Conservation (phyloP, 768 basidiomycete species). For the Botryobasidium botryosum region DNA sequence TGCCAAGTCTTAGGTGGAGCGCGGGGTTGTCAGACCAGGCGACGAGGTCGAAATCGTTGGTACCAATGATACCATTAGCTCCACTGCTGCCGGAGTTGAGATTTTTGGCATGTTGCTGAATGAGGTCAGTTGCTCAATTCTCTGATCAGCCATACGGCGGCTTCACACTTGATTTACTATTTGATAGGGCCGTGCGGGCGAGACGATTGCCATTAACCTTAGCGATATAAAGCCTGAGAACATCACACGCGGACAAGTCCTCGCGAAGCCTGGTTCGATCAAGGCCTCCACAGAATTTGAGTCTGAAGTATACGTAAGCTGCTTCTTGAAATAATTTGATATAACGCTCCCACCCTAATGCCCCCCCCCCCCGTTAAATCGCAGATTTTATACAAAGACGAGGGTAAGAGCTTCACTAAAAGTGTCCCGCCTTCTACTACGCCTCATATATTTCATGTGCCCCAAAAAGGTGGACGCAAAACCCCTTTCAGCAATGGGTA, state of each 20-base stretch:
- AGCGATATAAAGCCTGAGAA: constrained; percentile 97
- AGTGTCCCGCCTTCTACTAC: no score
- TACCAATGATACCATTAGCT: constrained; percentile 64
- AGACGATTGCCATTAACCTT: constrained; percentile 96
- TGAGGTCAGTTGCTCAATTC: constrained; percentile 34
- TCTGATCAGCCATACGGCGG: not conserved
- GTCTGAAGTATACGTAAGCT: constrained; percentile 72
- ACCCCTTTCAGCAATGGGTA: constrained; percentile 90
- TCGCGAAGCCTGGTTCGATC: constrained; percentile 76
- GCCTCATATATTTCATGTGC: no score
- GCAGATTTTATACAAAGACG: constrained; percentile 77
- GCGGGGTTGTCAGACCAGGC: constrained; percentile 80
- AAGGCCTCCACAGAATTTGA: constrained; percentile 90
- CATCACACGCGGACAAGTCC: constrained; percentile 80
- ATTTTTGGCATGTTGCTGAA: constrained; percentile 99
- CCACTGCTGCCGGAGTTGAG: constrained; percentile 90
- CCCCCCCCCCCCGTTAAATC: no score
- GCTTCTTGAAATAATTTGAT: not conserved
- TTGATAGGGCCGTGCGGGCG: constrained; percentile 79
- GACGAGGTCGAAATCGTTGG: constrained; percentile 89
- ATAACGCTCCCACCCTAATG: constrained; percentile 2
- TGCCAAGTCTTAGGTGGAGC: constrained; percentile 52
- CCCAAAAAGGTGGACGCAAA: no score
- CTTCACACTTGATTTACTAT: not conserved
- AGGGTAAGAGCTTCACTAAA: no score